Conservation (phyloP, 129 eudicot genomes). For the Arctium minus region DNA sequence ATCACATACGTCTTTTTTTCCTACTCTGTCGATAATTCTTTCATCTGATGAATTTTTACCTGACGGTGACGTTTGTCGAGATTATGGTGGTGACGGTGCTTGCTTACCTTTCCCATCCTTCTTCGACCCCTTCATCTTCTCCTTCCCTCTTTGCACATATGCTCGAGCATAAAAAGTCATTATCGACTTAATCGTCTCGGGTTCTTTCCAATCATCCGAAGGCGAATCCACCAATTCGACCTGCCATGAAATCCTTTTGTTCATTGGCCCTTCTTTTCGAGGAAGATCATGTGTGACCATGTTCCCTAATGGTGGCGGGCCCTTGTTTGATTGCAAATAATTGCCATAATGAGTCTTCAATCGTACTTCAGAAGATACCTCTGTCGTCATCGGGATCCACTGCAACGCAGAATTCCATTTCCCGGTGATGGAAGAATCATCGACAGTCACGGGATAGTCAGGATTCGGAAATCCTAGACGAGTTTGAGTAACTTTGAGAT, state of each 20-base stretch:
- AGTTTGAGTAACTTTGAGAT: constrained; percentile 37
- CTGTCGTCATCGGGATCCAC: constrained; percentile 30
- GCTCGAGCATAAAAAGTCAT: constrained; percentile 17
- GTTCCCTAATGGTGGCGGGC: constrained; percentile 38
- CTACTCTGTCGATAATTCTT: background rate
- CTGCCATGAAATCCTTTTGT: constrained; percentile 37
- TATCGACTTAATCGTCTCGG: constrained; percentile 17
- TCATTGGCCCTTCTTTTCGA: constrained; percentile 28
- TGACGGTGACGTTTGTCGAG: background rate
- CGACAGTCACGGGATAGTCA: background rate
- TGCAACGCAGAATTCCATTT: constrained; percentile 34
- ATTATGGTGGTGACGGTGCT: background rate
- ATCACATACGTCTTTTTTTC: background rate
- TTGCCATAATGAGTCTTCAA: constrained; percentile 42
- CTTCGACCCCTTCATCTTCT: constrained; percentile 27
- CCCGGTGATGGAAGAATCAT: constrained; percentile 22
- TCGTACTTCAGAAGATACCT: constrained; percentile 6
- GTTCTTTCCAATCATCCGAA: constrained; percentile 15
- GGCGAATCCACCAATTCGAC: constrained; percentile 37
- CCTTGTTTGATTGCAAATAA: constrained; percentile 42
- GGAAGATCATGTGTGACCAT: constrained; percentile 44
- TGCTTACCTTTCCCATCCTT: constrained; percentile 26
- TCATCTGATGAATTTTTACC: background rate
- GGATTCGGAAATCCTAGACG: constrained; percentile 16
- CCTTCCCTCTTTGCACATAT: constrained; percentile 30